These are phyloP conservation scores for Musa itinerans DNA, from an alignment of 176 grass and related monocot genomes.

Conservation along the genomic window DNA sequence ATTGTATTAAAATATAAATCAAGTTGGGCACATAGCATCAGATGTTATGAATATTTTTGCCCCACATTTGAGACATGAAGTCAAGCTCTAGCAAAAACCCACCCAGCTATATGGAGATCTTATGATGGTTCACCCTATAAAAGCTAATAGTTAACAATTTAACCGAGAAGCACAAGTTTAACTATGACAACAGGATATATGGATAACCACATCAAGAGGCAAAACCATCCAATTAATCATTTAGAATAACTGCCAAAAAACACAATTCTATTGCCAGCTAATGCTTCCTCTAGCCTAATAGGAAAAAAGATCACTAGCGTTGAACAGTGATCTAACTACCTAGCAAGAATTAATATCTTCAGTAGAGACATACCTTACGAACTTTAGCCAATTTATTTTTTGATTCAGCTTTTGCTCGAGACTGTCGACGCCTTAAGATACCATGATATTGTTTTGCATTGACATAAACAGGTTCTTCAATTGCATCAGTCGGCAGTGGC, in stretches of 20 bases:
- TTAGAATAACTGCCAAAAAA: background rate
- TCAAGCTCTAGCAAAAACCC: too few relatives aligned
- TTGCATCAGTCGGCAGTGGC: slow-evolving; percentile 60
- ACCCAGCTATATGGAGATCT: too few relatives aligned
- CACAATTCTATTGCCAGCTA: too few relatives aligned
- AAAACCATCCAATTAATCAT: background rate
- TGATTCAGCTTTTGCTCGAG: slow-evolving; percentile 77
- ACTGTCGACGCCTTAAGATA: slow-evolving; percentile 65
- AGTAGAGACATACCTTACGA: slow-evolving; percentile 47
- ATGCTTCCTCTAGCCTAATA: background rate
- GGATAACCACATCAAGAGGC: too few relatives aligned
- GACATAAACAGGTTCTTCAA: slow-evolving; percentile 84
- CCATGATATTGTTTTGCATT: slow-evolving; percentile 83
- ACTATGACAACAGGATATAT: too few relatives aligned
- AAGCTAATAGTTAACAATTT: too few relatives aligned
- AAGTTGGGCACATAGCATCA: too few relatives aligned
- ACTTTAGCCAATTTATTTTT: slow-evolving; percentile 67
- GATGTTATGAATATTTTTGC: too few relatives aligned
- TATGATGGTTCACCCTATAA: too few relatives aligned
- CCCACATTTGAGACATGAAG: too few relatives aligned
- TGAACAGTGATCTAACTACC: background rate
- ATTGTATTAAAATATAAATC: too few relatives aligned
- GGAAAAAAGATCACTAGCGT: background rate
- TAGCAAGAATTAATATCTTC: background rate
- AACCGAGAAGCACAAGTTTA: too few relatives aligned